Base-by-base conservation (phyloP, 768 basidiomycete genomes). In the Leccinum fibrillosum region DNA sequence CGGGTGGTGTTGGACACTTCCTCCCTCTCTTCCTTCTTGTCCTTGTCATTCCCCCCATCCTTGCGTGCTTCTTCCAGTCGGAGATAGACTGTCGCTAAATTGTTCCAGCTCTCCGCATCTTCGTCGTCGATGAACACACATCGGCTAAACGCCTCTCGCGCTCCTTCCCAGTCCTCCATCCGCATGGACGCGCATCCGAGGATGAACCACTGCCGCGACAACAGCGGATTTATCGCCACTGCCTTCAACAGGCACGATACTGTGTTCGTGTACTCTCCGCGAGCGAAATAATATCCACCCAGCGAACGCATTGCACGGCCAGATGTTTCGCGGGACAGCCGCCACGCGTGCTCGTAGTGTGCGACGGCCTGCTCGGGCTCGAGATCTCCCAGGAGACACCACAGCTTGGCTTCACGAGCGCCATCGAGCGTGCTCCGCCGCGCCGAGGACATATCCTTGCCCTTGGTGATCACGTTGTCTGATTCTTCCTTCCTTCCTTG, bases 61-160 rank as follows among this genome's bases (percentile, higher is more conserved):
- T 62, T 68, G 63, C 52, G 61, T 2, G 69, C 68, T 53, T 79
- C 79, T 11, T 85, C 88, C 72, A 96, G 80, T 49, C 92, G 87
- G 60, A 99, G 82, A 74, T 98, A 97, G 69, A 94, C 86, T 57
- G 89, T 94, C 34, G 96, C 97, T 61, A 99, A 77, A 71, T 99
- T 99, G 65, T 89, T 96, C 97, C 97, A 98, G 64, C 94, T 96
- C 79, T 98, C 96, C 4, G 85, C 93, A 67, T 99, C 95, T 63
- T 98, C 97, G 58, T 95, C 93, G 59, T 98, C 96, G 58, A 98
- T 86, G 12, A 84, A 77, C 1, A 98, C 94, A 64, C 93, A 94
- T 13, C 95, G 80, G 52, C 77, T 77, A 71, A 98, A 98, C 1
- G 91, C 90, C 48, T 88, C 85, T 55, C 85, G 84, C 2, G 91